These are phyloP conservation scores for Mycena capillaripes DNA, from an alignment of 768 basidiomycete species.

Conservation along the genomic window DNA sequence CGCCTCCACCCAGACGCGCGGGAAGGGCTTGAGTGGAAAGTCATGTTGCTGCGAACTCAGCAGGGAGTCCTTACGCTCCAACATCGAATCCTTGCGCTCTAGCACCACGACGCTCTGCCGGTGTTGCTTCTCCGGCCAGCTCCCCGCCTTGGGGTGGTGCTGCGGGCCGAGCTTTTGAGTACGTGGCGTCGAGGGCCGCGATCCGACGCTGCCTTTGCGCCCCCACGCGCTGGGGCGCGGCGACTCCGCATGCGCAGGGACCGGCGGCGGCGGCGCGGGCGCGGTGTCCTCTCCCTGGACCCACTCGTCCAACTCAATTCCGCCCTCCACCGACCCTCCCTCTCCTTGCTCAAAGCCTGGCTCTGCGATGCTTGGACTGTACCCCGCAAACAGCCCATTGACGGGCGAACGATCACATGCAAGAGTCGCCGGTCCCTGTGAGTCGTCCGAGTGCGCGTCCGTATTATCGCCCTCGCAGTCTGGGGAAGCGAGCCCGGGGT, in stretches of 20 bases:
- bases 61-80: background rate
- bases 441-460: conserved; percentile 14
- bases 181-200: background rate
- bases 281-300: background rate
- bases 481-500: conserved; percentile 16
- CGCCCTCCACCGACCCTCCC: background rate
- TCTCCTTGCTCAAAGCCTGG: background rate
- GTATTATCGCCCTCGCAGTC: conserved; percentile 8
- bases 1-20: background rate
- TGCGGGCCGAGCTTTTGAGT: background rate
- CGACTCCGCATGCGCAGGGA: background rate
- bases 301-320: conserved; percentile 26
- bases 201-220: conserved; percentile 17
- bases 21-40: background rate
- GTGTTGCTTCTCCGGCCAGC: conserved; percentile 25
- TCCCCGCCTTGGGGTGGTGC: conserved; percentile 13
- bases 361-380: background rate
- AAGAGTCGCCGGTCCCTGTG: conserved; percentile 15
- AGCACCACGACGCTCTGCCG: conserved; percentile 2
- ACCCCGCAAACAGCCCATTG: background rate
- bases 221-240: background rate
- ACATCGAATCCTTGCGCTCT: background rate
- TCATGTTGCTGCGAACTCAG: background rate
- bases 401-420: background rate
- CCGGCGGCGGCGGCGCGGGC: background rate